phyloP scores from a whole-genome alignment of 208 protist species.

The Crithidia mellificae region DNA sequence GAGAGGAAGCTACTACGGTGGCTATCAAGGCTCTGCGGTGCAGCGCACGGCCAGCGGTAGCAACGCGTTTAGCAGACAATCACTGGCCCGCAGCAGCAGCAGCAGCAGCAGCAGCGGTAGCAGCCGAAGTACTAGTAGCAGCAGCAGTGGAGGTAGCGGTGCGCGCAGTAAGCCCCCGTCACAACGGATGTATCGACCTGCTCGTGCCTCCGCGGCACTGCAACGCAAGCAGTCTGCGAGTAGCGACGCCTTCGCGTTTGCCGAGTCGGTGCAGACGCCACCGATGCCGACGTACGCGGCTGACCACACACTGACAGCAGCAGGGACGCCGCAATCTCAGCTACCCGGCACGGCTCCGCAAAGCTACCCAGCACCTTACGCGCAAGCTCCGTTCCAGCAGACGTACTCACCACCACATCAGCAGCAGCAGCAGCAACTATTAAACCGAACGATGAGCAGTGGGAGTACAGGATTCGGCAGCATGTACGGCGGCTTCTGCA shows the following conservation, averaged over 20 bases:
- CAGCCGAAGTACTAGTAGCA: background rate
- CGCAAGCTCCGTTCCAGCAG: background rate
- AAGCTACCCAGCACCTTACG: background rate
- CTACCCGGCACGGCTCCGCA: background rate
- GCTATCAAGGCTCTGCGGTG: background rate
- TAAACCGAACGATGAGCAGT: constrained; percentile 10
- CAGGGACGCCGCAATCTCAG: background rate
- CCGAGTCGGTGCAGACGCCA: constrained; percentile 10
- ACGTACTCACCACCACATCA: background rate
- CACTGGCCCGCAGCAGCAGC: background rate
- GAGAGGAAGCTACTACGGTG: background rate
- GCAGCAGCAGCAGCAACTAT: background rate
- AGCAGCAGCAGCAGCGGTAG: background rate
- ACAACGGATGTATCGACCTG: background rate
- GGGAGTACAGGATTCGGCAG: constrained; percentile 17
- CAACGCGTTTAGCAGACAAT: background rate
- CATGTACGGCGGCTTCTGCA: constrained; percentile 11
- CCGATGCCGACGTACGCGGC: background rate
- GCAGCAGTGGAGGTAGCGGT: background rate
- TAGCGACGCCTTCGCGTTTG: background rate
- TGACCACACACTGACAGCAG: background rate
- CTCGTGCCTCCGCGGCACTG: background rate
- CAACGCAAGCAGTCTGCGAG: constrained; percentile 11
- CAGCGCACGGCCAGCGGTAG: background rate
- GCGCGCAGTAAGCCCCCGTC: background rate